Percentiles rank a stretch among this genome's conserved stretches.
These are phyloP conservation scores for Waltergamsia citrina DNA, from an alignment of 2,329 filamentous ascomycete genomes.

Conservation along the genomic window DNA sequence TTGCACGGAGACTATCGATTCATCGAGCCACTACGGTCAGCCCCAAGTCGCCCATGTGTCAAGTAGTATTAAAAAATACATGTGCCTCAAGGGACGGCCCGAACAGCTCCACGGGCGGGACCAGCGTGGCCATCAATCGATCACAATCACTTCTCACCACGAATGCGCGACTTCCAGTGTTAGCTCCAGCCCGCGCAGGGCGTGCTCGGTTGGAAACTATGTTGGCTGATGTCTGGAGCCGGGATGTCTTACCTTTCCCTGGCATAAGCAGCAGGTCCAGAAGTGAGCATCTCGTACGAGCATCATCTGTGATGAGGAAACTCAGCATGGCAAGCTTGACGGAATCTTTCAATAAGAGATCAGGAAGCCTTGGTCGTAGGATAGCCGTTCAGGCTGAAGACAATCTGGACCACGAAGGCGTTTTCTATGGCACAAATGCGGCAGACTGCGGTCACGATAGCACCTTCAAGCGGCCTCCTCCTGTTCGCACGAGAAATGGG, in stretches of 20 bases:
- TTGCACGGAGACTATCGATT: slow-evolving; percentile 64
- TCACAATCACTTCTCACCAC: slow-evolving; percentile 73
- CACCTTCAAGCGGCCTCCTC: no score
- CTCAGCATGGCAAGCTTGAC: slow-evolving; percentile 75
- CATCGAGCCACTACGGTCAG: slow-evolving; percentile 69
- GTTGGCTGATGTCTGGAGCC: slow-evolving; percentile 75
- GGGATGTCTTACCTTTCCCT: slow-evolving; percentile 70
- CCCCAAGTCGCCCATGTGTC: slow-evolving; percentile 55
- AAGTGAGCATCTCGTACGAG: slow-evolving; percentile 67
- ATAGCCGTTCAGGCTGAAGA: no score
- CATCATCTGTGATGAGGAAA: slow-evolving; percentile 80
- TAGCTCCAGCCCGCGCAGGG: slow-evolving; percentile 67
- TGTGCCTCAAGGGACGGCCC: slow-evolving; percentile 52
- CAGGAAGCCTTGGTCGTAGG: slow-evolving; percentile 38
- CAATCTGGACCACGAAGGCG: no score
- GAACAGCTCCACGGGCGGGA: slow-evolving; percentile 23
- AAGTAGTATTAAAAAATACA: slow-evolving; percentile 83
- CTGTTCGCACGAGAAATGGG: no score
- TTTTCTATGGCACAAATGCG: no score
- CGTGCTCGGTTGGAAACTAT: slow-evolving; percentile 66
- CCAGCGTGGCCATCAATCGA: slow-evolving; percentile 54
- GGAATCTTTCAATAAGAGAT: slow-evolving; percentile 65
- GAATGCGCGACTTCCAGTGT: slow-evolving; percentile 53
- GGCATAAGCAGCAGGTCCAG: slow-evolving; percentile 61
- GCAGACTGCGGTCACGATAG: no score